Percentiles rank a stretch among this genome's conserved stretches.
These are phyloP conservation scores for Podila epigama DNA, from an alignment of 192 early-diverging fungal genomes.

Conservation along the genomic window DNA sequence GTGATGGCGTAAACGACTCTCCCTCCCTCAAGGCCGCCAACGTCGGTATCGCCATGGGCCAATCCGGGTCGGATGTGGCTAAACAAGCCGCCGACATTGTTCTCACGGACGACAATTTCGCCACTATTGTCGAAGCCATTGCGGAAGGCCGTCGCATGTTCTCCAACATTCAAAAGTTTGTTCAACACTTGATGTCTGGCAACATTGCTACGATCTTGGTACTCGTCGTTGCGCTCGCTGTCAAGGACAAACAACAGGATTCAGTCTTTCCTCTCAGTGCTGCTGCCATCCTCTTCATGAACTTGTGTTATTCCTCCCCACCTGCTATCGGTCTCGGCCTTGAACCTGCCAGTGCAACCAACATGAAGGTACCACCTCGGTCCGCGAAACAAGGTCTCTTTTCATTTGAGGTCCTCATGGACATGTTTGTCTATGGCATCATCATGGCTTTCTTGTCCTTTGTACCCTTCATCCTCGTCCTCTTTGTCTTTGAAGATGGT, in stretches of 20 bases:
- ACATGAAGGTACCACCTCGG: constrained; percentile 80
- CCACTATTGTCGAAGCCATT: constrained; percentile 81
- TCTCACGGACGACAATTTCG: constrained; percentile 81
- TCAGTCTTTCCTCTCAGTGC: constrained; percentile 80
- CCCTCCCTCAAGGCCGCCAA: constrained; percentile 77
- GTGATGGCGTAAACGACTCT: constrained; percentile 83
- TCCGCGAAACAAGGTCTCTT: constrained; percentile 72
- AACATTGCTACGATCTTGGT: constrained; percentile 79
- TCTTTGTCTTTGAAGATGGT: constrained; percentile 69
- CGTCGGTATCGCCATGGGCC: constrained; percentile 88
- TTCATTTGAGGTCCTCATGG: constrained; percentile 66
- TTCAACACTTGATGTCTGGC: constrained; percentile 70
- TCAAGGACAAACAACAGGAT: constrained; percentile 62
- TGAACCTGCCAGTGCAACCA: constrained; percentile 65
- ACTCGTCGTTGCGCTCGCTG: constrained; percentile 73
- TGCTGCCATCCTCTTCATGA: constrained; percentile 81
- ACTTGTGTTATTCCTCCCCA: constrained; percentile 79
- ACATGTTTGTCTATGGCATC: constrained; percentile 75
- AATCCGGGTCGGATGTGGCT: constrained; percentile 90
- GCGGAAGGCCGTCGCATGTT: constrained; percentile 83
- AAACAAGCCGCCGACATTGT: constrained; percentile 93
- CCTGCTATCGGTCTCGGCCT: constrained; percentile 80
- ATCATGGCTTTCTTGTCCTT: constrained; percentile 71
- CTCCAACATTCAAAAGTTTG: constrained; percentile 76
- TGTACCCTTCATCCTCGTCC: constrained; percentile 66